A percentile compares a stretch with the other conserved stretches of the same genome.
Evolutionary conservation across 345 rosid species (phyloP).

Genomic region (Moricandia arvensis): DNA sequence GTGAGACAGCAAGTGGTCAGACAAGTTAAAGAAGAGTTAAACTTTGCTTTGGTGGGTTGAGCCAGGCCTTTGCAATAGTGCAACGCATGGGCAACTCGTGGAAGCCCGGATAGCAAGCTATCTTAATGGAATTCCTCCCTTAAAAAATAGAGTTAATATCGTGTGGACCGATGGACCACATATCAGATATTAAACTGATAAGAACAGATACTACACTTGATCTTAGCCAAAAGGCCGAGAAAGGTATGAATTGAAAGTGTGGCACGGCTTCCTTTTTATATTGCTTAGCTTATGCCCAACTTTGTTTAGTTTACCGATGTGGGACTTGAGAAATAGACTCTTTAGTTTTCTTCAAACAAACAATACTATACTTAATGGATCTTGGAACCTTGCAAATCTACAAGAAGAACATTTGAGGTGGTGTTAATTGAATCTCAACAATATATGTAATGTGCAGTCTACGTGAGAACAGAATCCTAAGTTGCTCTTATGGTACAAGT

Average conservation of each 20-base stretch:
- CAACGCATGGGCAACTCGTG: not conserved
- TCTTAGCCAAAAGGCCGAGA: slow-evolving; percentile 76
- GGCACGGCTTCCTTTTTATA: not conserved
- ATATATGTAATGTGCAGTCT: no score
- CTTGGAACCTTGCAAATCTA: not conserved
- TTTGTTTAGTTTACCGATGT: not conserved
- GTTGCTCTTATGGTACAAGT: not conserved
- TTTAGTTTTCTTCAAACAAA: not conserved
- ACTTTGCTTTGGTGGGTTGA: no score
- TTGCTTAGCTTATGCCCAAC: not conserved
- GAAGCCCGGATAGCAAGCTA: not conserved
- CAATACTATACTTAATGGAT: no score
- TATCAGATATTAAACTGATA: slow-evolving; percentile 57
- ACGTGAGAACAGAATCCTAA: not conserved
- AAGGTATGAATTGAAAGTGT: slow-evolving; percentile 28
- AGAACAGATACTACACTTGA: slow-evolving; percentile 67
- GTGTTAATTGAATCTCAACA: not conserved
- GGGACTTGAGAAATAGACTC: not conserved
- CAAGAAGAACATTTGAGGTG: not conserved
- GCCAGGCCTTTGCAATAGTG: not conserved
- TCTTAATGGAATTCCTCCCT: not conserved
- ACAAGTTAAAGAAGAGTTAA: not conserved
- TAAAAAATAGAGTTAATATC: not conserved
- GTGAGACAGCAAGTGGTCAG: not conserved
- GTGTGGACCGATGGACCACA: not conserved